Percentiles rank a stretch among this genome's conserved stretches.
These are phyloP conservation scores for Saccharomycopsis sp. DNA, from an alignment of 805 yeast genomes.

Conservation along the genomic window DNA sequence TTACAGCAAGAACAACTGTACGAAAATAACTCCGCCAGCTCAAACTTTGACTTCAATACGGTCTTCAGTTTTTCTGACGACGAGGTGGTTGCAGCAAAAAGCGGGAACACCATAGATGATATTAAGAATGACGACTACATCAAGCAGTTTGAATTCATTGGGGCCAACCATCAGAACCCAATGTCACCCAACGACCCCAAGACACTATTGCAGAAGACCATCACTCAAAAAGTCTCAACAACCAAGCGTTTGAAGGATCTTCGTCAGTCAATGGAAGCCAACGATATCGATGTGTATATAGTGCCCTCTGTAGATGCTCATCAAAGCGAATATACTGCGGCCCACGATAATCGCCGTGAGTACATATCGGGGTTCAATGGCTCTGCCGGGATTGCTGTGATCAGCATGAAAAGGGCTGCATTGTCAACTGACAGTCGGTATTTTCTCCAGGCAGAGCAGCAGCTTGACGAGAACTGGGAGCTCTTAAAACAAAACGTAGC, in stretches of 20 bases:
- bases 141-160: background rate
- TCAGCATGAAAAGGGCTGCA: constrained; percentile 44
- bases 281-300: constrained; percentile 47
- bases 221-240: constrained; percentile 25
- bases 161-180: background rate
- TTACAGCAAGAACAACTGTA: background rate
- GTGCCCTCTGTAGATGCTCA: constrained; percentile 56
- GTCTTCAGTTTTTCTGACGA: constrained; percentile 15
- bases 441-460: constrained; percentile 51
- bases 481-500: constrained; percentile 46
- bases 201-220: background rate
- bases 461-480: constrained; percentile 54
- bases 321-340: constrained; percentile 54
- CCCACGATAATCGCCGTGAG: constrained; percentile 47
- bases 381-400: constrained; percentile 53
- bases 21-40: background rate
- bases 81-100: constrained; percentile 9
- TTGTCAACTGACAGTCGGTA: constrained; percentile 58
- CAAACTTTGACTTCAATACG: constrained; percentile 13
- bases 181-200: background rate
- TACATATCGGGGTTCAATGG: constrained; percentile 57
- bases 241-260: constrained; percentile 33
- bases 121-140: background rate
- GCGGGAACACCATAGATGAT: background rate
- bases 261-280: constrained; percentile 38